phyloP scores from a whole-genome alignment of 345 rosid genomes.

The Moricandia moricandioides region DNA sequence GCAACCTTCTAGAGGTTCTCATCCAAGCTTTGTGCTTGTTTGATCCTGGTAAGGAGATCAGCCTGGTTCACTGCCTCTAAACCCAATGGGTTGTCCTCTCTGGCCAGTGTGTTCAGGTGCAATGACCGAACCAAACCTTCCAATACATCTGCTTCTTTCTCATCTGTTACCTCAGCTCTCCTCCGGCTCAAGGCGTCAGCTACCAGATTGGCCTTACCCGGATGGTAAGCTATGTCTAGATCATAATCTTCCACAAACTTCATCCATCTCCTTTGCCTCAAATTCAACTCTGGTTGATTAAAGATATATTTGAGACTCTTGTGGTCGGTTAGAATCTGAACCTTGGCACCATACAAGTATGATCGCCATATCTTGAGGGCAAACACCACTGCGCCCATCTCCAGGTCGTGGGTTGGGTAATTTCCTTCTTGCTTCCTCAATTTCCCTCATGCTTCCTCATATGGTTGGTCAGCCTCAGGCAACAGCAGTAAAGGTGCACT shows the following conservation, averaged over 20 bases:
- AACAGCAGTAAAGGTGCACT: neutral
- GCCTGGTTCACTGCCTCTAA: neutral
- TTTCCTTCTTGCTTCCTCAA: neutral
- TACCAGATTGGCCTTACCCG: neutral
- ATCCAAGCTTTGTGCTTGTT: neutral
- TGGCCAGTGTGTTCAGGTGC: neutral
- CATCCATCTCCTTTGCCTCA: no score
- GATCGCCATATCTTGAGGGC: neutral
- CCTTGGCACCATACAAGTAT: neutral
- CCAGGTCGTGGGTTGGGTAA: neutral
- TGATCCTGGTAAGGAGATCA: neutral
- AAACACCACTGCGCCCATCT: neutral
- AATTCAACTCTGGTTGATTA: neutral
- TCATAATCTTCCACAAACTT: no score
- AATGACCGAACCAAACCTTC: neutral
- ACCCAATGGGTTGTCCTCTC: neutral
- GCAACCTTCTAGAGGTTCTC: neutral
- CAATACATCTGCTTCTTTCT: neutral
- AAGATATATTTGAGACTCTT: neutral
- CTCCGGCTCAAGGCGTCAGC: neutral
- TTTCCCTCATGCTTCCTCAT: neutral
- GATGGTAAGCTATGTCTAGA: neutral
- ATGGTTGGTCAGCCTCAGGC: neutral
- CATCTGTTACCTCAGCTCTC: neutral
- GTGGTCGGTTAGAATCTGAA: neutral